Base-by-base conservation (phyloP, 768 basidiomycete genomes). In the Boletus subparvulus region DNA sequence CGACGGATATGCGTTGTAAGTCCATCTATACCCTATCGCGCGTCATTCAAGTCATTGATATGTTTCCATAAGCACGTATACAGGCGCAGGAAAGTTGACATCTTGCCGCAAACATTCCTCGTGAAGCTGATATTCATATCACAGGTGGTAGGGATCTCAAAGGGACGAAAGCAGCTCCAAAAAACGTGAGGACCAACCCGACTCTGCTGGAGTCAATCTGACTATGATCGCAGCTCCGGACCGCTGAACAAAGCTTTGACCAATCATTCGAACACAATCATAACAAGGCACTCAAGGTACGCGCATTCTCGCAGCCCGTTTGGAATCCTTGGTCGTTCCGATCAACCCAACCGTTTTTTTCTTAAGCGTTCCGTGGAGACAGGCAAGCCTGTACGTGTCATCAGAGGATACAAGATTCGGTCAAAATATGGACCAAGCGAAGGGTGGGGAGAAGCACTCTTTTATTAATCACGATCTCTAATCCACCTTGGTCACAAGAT, bases 161-260 rank as follows among this genome's bases (percentile, higher is more conserved):
- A 69, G 94, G 94, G 12, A 96, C 94, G 0, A 88, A 87, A 68
- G 69, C 75, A 4, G 81, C 82, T 2, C 93, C 90, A 0, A 94
- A 95, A 71, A 96, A 96, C 73, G 92, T 92, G 49, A 36, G 8
- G 19, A 41, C 26, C 12, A 21, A 28, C 4, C 30, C 11, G 11
- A 45, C 12, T 40, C 8, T 19, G 9, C 17, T n/a, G 14, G 13
- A 3, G 10, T 30, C 4, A 3, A 45, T 45, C 45, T 42, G 36
- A 65, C 47, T n/a, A 5, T 6, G 26, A 11, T 19, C 41, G 19
- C 42, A 93, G 90, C 84, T 96, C 44, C 88, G 94, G 14, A 95
- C 94, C 0, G 94, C 89, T 10, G 87, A 86, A 5, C 94, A 97
- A 69, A 92, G 85, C 61, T 87, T 77, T 48, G 84, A 95, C 68